Evolutionary conservation across 2,329 filamentous ascomycete species (phyloP).

Genomic region (Trichoderma arundinaceum): DNA sequence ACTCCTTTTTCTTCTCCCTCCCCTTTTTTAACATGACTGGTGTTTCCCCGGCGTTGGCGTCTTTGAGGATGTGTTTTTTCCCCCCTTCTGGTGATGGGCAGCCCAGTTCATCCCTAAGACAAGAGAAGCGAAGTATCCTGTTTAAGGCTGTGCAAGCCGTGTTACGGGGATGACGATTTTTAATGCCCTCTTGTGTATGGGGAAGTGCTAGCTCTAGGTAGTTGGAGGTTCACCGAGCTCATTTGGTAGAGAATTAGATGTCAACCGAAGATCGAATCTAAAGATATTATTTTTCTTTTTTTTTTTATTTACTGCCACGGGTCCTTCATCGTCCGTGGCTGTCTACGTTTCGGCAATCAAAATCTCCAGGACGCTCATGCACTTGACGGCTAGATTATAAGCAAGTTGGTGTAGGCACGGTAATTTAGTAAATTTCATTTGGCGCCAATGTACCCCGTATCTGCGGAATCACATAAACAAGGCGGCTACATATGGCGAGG

Average conservation of each 20-base stretch:
- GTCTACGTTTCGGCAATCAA: neutral
- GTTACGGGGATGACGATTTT: neutral
- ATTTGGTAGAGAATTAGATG: slow-evolving; percentile 32
- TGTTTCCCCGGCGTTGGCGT: slow-evolving; percentile 44
- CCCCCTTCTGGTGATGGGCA: slow-evolving; percentile 12
- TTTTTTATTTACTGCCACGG: neutral
- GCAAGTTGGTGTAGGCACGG: neutral
- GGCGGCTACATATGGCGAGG: slow-evolving; percentile 5
- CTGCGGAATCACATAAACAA: slow-evolving; percentile 27
- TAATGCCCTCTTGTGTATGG: slow-evolving; percentile 3
- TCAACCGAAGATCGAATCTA: slow-evolving; percentile 28
- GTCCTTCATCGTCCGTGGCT: neutral
- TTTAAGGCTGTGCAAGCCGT: slow-evolving; percentile 1
- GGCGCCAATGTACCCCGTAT: slow-evolving; percentile 33
- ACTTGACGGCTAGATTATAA: neutral
- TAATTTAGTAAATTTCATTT: slow-evolving; percentile 29
- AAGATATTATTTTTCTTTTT: slow-evolving; percentile 19
- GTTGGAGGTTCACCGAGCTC: slow-evolving; percentile 14
- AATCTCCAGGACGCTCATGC: neutral
- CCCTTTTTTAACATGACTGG: slow-evolving; percentile 33
- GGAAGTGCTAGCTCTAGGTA: slow-evolving; percentile 6
- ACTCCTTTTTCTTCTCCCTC: slow-evolving; percentile 1
- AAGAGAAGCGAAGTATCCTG: slow-evolving; percentile 17
- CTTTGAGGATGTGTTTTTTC: slow-evolving; percentile 30
- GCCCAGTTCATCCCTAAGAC: neutral